A percentile compares a stretch with the other conserved stretches of the same genome.
These are phyloP conservation scores for Umbelopsis vinacea DNA, from an alignment of 192 early-diverging fungal species.

Conservation along the genomic window DNA sequence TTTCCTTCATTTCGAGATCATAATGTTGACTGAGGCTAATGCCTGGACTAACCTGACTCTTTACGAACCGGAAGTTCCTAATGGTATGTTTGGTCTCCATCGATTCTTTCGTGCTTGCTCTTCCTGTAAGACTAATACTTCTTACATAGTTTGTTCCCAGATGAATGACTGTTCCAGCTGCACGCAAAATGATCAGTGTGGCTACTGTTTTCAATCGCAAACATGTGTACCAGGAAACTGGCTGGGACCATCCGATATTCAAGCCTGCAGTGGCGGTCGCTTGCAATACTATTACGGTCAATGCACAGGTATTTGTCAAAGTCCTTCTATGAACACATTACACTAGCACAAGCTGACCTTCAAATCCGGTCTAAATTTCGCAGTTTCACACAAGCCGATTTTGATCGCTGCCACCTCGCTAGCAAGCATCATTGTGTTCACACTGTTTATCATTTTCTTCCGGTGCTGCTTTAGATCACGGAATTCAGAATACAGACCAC, in stretches of 20 bases:
- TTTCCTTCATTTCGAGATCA: neutral
- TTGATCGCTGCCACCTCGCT: slow-evolving; percentile 2
- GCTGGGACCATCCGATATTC: slow-evolving; percentile 15
- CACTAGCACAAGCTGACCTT: neutral
- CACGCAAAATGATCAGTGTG: slow-evolving; percentile 15
- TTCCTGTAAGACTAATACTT: too few relatives aligned
- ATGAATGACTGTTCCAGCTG: slow-evolving; percentile 22
- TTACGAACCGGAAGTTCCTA: neutral
- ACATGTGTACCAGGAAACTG: slow-evolving; percentile 24
- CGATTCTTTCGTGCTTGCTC: neutral
- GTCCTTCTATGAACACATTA: neutral
- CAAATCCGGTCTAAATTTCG: neutral
- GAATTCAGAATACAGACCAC: slow-evolving; percentile 10
- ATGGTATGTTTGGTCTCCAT: neutral
- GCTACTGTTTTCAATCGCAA: slow-evolving; percentile 6
- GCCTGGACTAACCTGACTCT: neutral
- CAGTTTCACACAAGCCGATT: slow-evolving; percentile 18
- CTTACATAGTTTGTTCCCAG: neutral
- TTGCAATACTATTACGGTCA: slow-evolving; percentile 25
- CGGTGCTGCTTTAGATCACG: slow-evolving; percentile 5
- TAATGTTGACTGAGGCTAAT: neutral
- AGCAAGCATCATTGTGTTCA: neutral
- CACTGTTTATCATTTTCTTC: neutral
- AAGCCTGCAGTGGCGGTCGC: neutral
- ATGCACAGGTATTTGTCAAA: slow-evolving; percentile 18